These are phyloP conservation scores for Sanghuangporus sanghuang DNA, from an alignment of 1,284 basidiomycete genomes.

Conservation along the genomic window DNA sequence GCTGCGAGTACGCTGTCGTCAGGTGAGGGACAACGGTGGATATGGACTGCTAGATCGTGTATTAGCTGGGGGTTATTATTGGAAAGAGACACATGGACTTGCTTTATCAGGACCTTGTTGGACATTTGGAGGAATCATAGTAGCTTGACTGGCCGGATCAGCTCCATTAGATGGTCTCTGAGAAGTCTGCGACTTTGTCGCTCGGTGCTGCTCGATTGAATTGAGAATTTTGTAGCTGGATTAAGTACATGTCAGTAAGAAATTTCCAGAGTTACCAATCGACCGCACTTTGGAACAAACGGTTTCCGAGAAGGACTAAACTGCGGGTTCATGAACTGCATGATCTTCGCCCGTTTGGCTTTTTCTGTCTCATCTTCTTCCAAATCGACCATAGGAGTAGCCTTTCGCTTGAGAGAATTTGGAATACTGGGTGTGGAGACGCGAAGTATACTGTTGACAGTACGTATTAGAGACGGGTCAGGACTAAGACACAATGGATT, in stretches of 20 bases:
- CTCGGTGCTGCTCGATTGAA: constrained; percentile 14
- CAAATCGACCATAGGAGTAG: constrained; percentile 49
- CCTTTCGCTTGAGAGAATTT: constrained; percentile 73
- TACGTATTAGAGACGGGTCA: constrained; percentile 64
- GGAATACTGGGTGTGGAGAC: constrained; percentile 65
- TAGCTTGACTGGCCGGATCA: background rate
- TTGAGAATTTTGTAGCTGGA: constrained; percentile 9
- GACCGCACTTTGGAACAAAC: constrained; percentile 41
- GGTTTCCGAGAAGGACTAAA: constrained; percentile 30
- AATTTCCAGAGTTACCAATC: constrained; percentile 1
- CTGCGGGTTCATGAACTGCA: constrained; percentile 71
- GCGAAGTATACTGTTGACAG: constrained; percentile 64
- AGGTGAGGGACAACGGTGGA: background rate
- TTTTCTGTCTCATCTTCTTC: constrained; percentile 71
- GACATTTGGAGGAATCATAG: background rate
- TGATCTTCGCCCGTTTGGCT: constrained; percentile 62
- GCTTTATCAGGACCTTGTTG: constrained; percentile 1
- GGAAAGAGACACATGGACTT: background rate
- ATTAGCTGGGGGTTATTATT: background rate
- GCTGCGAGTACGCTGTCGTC: background rate
- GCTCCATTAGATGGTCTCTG: background rate
- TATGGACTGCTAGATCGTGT: background rate
- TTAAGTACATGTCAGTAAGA: background rate
- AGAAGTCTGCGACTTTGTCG: background rate
- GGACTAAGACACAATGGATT: constrained; percentile 73